phyloP scores from a whole-genome alignment of 2,329 filamentous ascomycete genomes.

The Blumeria hordei region DNA sequence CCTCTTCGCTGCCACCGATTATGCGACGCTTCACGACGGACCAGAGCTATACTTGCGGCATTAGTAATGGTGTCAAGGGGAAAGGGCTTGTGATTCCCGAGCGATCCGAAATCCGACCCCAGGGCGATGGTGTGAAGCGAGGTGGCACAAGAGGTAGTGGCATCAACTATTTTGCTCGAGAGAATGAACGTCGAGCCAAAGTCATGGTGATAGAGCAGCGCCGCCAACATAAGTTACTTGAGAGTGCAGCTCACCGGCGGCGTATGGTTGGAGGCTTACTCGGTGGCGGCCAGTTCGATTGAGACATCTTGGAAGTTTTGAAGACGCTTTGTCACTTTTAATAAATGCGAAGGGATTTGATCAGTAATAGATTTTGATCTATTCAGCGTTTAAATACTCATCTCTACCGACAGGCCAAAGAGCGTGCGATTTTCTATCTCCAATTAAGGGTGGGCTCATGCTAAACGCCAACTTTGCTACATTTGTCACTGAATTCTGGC shows the following conservation, averaged over 20 bases:
- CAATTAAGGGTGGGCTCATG: too few relatives aligned
- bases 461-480: too few relatives aligned
- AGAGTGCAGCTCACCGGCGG: slow-evolving; percentile 30
- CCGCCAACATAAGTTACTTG: slow-evolving; percentile 31
- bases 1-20: slow-evolving; percentile 45
- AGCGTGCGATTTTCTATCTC: too few relatives aligned
- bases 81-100: neutral
- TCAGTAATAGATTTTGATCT: too few relatives aligned
- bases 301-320: neutral
- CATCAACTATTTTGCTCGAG: slow-evolving; percentile 33
- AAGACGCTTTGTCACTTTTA: too few relatives aligned
- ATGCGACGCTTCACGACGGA: slow-evolving; percentile 52
- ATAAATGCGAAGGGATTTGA: too few relatives aligned
- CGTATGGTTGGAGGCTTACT: slow-evolving; percentile 33
- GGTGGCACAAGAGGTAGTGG: slow-evolving; percentile 34
- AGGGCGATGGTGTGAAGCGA: slow-evolving; percentile 30
- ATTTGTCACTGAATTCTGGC: too few relatives aligned
- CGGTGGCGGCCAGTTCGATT: slow-evolving; percentile 28
- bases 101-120: slow-evolving; percentile 15
- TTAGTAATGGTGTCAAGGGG: slow-evolving; percentile 6
- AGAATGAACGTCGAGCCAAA: slow-evolving; percentile 30
- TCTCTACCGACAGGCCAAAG: too few relatives aligned
- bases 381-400: too few relatives aligned
- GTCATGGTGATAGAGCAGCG: slow-evolving; percentile 31
- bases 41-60: slow-evolving; percentile 18